phyloP scores from a whole-genome alignment of 345 rosid genomes.

The Eucalyptus erythrocorys region DNA sequence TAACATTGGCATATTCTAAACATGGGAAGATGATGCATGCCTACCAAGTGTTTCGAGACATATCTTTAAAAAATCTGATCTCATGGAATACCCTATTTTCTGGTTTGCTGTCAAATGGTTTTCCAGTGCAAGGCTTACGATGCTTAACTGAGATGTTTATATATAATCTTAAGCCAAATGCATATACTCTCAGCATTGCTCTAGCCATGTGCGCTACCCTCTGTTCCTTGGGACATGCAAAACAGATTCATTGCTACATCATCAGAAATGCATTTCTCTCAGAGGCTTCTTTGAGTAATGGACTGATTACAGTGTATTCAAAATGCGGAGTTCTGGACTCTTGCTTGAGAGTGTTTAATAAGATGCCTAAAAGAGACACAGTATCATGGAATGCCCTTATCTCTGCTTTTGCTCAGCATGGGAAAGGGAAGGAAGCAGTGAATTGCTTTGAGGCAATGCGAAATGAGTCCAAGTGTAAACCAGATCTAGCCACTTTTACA shows the following conservation, averaged over 20 bases:
- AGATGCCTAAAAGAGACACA: conserved; percentile 34
- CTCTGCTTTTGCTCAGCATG: conserved; percentile 65
- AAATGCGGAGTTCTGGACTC: conserved; percentile 50
- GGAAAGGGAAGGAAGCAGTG: conserved; percentile 55
- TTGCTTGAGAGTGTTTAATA: conserved; percentile 35
- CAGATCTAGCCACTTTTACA: conserved; percentile 56
- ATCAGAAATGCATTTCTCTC: conserved; percentile 18
- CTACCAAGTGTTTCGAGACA: conserved; percentile 20
- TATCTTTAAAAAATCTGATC: conserved; percentile 32
- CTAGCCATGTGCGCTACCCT: conserved; percentile 38
- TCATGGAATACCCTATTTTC: conserved; percentile 71
- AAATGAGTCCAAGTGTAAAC: conserved; percentile 13
- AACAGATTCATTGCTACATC: conserved; percentile 43
- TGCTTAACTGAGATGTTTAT: conserved; percentile 27
- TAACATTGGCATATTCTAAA: conserved; percentile 58
- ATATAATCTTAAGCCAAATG: conserved; percentile 36
- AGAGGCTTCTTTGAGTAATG: conserved; percentile 44
- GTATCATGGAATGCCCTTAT: conserved; percentile 70
- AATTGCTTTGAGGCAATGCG: conserved; percentile 30
- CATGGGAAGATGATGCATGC: conserved; percentile 36
- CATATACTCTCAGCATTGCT: conserved; percentile 37
- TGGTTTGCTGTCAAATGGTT: conserved; percentile 39
- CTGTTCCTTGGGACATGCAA: conserved; percentile 40
- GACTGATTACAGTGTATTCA: conserved; percentile 49
- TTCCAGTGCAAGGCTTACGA: conserved; percentile 28